Conservation (phyloP, 139 green algal genomes). For the Chlamydomonas schloesseri region DNA sequence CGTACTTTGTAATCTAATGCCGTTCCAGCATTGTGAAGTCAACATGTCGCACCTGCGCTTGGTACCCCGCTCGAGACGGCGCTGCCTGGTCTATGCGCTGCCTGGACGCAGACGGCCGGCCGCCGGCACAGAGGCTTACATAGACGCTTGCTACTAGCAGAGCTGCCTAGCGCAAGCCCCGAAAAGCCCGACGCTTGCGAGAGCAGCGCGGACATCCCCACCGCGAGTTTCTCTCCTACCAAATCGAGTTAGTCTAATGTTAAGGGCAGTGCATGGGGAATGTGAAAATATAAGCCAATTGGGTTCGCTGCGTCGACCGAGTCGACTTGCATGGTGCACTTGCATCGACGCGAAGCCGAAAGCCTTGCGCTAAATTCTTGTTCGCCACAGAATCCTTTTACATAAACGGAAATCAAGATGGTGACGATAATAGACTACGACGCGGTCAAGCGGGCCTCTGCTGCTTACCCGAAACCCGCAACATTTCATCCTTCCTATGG, state of each 20-base stretch:
- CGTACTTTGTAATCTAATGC: neutral
- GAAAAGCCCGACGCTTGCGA: neutral
- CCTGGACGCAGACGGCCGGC: neutral
- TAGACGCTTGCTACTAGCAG: neutral
- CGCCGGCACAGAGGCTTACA: neutral
- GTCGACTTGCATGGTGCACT: neutral
- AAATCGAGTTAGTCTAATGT: too few species aligned
- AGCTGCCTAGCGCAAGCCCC: neutral
- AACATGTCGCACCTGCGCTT: neutral
- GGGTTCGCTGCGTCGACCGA: too few species aligned
- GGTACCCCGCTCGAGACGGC: neutral
- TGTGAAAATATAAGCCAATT: too few species aligned
- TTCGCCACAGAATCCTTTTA: too few species aligned
- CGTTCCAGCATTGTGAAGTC: too few species aligned
- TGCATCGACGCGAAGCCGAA: too few species aligned
- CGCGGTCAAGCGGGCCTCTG: conserved; percentile 13
- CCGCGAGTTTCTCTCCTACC: neutral
- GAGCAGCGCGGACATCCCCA: neutral
- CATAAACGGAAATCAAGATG: too few species aligned
- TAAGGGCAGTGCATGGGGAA: too few species aligned
- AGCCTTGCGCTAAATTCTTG: too few species aligned
- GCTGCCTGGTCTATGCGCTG: conserved; percentile 8
- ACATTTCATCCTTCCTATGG: conserved; percentile 81
- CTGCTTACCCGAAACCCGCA: conserved; percentile 36
- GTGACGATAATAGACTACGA: conserved; percentile 9